Conservation (phyloP, 768 basidiomycete genomes). For the Crepidotus variabilis region DNA sequence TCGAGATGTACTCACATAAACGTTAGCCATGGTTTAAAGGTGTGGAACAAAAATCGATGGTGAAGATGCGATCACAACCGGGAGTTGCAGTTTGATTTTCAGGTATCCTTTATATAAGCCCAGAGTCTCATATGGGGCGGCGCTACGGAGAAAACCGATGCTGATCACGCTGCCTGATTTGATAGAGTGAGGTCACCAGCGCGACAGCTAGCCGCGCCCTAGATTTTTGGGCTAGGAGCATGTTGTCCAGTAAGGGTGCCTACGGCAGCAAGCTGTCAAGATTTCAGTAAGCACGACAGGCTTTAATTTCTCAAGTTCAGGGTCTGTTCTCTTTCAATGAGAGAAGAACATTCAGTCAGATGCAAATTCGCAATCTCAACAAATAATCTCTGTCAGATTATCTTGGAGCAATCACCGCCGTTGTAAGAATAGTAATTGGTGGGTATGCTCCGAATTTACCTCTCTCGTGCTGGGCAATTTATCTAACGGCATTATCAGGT, state of each 20-base stretch:
- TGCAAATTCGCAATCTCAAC: neutral
- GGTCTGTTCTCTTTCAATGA: neutral
- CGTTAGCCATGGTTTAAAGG: conserved; percentile 26
- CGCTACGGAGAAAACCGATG: neutral
- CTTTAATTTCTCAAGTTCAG: neutral
- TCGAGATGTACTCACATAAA: conserved; percentile 21
- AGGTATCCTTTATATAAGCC: neutral
- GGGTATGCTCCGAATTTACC: neutral
- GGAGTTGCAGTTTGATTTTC: neutral
- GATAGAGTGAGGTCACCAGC: neutral
- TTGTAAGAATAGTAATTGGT: neutral
- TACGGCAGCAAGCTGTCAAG: neutral
- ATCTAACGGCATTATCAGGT: too few relatives aligned
- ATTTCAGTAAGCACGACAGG: neutral
- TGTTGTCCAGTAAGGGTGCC: neutral
- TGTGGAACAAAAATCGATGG: neutral
- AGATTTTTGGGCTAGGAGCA: neutral
- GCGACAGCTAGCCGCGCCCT: neutral
- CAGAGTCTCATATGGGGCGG: neutral
- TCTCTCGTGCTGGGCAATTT: too few relatives aligned
- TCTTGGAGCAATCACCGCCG: neutral
- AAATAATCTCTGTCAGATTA: neutral
- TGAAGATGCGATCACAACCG: neutral
- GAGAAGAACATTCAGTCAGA: neutral
- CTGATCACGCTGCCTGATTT: neutral